These are phyloP conservation scores for Leccinum sublutescens DNA, from an alignment of 768 basidiomycete species.

Conservation along the genomic window DNA sequence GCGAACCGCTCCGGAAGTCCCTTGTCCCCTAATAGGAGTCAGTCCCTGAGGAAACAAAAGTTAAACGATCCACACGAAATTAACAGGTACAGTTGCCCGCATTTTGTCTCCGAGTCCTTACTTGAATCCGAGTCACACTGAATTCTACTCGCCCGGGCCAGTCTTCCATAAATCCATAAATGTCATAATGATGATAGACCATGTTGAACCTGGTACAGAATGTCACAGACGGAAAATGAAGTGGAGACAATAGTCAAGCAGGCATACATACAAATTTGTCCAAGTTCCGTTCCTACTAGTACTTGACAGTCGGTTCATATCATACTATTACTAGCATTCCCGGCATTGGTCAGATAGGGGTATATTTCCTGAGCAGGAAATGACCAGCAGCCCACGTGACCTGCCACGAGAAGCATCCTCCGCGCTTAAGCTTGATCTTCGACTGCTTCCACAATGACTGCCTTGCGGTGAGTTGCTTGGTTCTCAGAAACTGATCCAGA, in stretches of 20 bases:
- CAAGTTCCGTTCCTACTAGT: neutral
- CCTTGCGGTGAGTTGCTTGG: conserved; percentile 33
- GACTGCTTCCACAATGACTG: conserved; percentile 33
- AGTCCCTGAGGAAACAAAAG: neutral
- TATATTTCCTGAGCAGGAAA: neutral
- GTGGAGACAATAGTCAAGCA: neutral
- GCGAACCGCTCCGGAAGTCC: neutral
- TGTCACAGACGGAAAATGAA: neutral
- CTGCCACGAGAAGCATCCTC: neutral
- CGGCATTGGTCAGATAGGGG: too few species aligned
- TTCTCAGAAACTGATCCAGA: neutral
- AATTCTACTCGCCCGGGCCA: neutral
- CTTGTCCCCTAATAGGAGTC: neutral
- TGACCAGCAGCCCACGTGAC: conserved; percentile 15
- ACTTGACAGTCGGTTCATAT: neutral
- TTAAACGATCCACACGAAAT: neutral
- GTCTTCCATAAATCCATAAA: neutral
- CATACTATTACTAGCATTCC: too few species aligned
- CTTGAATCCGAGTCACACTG: neutral
- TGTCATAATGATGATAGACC: neutral
- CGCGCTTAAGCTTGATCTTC: conserved; percentile 2
- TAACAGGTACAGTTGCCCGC: neutral
- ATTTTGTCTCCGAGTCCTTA: neutral
- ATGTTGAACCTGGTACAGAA: neutral
- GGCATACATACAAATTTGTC: too few species aligned